Conservation (phyloP, 106 monocot species). For the Xerophyta viscosa region DNA sequence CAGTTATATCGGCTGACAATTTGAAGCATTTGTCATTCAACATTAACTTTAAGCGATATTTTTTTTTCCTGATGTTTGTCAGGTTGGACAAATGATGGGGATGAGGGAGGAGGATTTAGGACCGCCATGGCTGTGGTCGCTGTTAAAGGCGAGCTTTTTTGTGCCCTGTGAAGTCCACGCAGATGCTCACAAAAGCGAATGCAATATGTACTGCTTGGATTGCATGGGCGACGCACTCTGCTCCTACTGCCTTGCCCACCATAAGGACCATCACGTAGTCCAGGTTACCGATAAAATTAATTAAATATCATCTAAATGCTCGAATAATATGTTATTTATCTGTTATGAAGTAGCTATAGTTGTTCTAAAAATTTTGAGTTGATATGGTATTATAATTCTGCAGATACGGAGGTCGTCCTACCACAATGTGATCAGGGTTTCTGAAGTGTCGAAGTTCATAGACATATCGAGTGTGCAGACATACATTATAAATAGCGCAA, state of each 20-base stretch:
- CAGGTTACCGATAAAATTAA: conserved; percentile 36
- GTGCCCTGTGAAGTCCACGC: conserved; percentile 49
- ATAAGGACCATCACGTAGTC: conserved; percentile 75
- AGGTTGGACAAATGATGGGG: conserved; percentile 56
- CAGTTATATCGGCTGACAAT: too few relatives aligned
- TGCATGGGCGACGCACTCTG: conserved; percentile 77
- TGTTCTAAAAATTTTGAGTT: too few relatives aligned
- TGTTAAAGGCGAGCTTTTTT: conserved; percentile 74
- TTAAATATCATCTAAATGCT: too few relatives aligned
- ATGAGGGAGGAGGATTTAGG: conserved; percentile 35
- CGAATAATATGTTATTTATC: too few relatives aligned
- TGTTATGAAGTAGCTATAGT: background rate
- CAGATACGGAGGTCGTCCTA: conserved; percentile 94
- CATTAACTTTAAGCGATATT: too few relatives aligned
- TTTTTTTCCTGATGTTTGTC: too few relatives aligned
- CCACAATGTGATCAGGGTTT: conserved; percentile 92
- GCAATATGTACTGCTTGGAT: conserved; percentile 88
- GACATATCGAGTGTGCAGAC: conserved; percentile 89
- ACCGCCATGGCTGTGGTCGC: conserved; percentile 82
- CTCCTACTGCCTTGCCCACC: conserved; percentile 68
- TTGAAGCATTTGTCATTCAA: too few relatives aligned
- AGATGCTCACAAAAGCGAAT: conserved; percentile 79
- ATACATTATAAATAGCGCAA: conserved; percentile 96
- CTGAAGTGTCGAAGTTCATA: conserved; percentile 92
- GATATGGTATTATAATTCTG: background rate